phyloP scores from a whole-genome alignment of 2,329 filamentous ascomycete genomes.

The Neocatenulostroma microsporum region DNA sequence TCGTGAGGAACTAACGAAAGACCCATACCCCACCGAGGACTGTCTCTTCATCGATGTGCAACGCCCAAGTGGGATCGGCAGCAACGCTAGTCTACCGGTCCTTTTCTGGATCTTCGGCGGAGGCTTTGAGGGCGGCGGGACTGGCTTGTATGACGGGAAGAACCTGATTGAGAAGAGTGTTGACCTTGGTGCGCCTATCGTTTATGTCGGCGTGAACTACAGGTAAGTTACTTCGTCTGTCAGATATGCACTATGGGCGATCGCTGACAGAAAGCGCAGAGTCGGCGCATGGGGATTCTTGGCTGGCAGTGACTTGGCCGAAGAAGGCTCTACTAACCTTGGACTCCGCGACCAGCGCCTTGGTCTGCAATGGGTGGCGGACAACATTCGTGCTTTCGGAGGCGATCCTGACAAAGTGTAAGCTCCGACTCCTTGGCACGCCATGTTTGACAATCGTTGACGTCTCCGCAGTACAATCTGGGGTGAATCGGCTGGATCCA shows the following conservation, averaged over 20 bases:
- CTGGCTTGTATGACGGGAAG: conserved; percentile 35
- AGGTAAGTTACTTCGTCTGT: neutral
- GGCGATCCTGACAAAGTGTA: conserved; percentile 46
- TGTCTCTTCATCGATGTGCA: conserved; percentile 34
- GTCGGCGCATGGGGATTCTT: conserved; percentile 31
- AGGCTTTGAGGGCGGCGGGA: conserved; percentile 35
- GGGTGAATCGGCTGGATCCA: conserved; percentile 56
- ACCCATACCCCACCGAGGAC: conserved; percentile 34
- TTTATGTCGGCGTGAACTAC: conserved; percentile 74
- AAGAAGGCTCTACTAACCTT: conserved; percentile 29
- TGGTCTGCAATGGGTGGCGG: conserved; percentile 29
- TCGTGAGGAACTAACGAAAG: conserved; percentile 33
- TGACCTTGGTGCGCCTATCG: conserved; percentile 52
- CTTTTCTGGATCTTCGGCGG: conserved; percentile 45
- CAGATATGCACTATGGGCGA: neutral
- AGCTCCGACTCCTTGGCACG: conserved; percentile 9
- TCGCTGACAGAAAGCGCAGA: conserved; percentile 12
- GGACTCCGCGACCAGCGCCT: conserved; percentile 27
- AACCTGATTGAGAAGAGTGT: conserved; percentile 37
- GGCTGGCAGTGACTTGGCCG: conserved; percentile 25
- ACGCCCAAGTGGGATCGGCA: conserved; percentile 32
- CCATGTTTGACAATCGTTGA: conserved; percentile 63
- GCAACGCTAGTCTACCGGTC: conserved; percentile 37
- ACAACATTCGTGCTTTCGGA: conserved; percentile 54
- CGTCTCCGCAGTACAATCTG: conserved; percentile 62